Base-by-base conservation (phyloP, 2,329 filamentous ascomycete genomes). In the Phaeosphaeriaceae sp. region DNA sequence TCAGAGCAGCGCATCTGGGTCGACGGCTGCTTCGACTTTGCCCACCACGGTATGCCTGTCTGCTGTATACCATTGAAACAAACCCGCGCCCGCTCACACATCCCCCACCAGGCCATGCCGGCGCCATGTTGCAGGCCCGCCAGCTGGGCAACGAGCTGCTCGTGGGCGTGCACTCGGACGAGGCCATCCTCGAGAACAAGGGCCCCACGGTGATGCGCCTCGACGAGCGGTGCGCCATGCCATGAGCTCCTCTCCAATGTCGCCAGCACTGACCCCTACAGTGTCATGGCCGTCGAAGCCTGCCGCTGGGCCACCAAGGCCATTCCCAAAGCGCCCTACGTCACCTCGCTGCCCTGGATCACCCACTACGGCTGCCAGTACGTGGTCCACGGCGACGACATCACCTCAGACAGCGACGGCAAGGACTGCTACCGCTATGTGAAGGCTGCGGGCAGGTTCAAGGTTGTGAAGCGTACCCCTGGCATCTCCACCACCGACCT, bases 21-120 rank as follows among this genome's bases (percentile, higher is more conserved):
- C 24, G 95, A 99, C 78, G 95, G 95, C 63, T 99, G 95, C 84
- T 99, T 97, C 82, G 95, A 99, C 83, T 99, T 99, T 81, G 96
- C 94, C 81, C 95, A 99, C 78, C 95, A 98, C 78, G 95, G 92
- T 93, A 79, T 22, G 65, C 42, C 46, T 19, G 8, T 26, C 24
- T 1, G 40, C 2, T 11, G 19, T 40, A 17, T 17, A 17, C 21
- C 9, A n/a, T 15, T 44, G 13, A 35, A 47, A 3, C 44, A 9
- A n/a, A 7, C 32, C 5, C 35, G 32, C 40, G 5, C 49, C 40
- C 44, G 26, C 63, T 56, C 30, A 61, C 55, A 42, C 11, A 1
- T 15, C 49, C 10, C 21, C 21, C 19, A 81, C 69, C 57, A 94
- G 92, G 95, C 71, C 95, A 99, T 82, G 95, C 95, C 5, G 95